Evolutionary conservation across 805 yeast genomes (phyloP), one percentile per base, ranked within the genome.

Genomic region (Scheffersomyces stipitis): DNA sequence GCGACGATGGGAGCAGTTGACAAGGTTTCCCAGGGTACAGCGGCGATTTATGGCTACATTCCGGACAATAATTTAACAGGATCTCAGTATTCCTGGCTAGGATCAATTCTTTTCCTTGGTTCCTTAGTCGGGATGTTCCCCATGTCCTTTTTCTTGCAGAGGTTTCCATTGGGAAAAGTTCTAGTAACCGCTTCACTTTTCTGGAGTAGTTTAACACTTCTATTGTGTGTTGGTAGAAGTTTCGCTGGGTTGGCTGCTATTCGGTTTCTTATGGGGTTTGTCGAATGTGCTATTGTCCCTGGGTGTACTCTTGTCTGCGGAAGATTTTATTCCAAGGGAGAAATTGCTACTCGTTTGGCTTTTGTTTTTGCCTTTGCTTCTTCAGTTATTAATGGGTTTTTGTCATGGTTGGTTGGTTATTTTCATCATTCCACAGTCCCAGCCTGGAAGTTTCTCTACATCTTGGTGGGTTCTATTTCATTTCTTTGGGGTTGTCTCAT

Each of bases 261-360:
- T n/a, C 37, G 57, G 27, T 41, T 52, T 28, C 20, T 52, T 2
- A 40, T 48, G 51, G 59, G 67, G 15, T 30, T 66, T 8, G 46
- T 54, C 34, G 73, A 68, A 47, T 40, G 50, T 27, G 50, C 46
- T 26, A 44, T 48, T 37, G 52, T 47, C 8, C 55, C 57, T 5
- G 50, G 48, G 13, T 38, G 40, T 22, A 44, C 49, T 26, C 28
- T 52, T n/a, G 32, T 43, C 28, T 23, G 41, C 22, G 39, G 45
- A 5, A 33, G 47, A 24, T 52, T 46, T 28, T 52, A 52, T 33
- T 16, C 31, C 14, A 50, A 47, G 26, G 34, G 34, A 14, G 52
- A 52, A 37, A 51, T 44, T 36, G 48, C 44, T 1, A 41, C 44
- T 23, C 37, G 57, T 31, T 41, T 47, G 31, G 46, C 46, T 6